Percentiles rank a stretch among this genome's conserved stretches.
These are phyloP conservation scores for Penicillium sp. DNA, from an alignment of 2,329 filamentous ascomycete species.

Conservation along the genomic window DNA sequence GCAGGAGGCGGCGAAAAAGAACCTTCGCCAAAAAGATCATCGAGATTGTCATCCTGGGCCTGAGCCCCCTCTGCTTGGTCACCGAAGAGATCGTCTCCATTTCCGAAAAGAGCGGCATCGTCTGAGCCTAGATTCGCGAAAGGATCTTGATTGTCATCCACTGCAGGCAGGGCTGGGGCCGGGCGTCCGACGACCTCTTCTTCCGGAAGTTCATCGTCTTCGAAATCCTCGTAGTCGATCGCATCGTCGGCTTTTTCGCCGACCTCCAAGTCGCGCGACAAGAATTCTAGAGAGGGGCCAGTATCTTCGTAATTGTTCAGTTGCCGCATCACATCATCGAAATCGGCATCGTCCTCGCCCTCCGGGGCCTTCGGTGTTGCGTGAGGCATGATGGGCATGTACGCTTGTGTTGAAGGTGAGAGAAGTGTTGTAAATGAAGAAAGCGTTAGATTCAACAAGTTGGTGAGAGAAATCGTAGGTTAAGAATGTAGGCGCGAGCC, in stretches of 20 bases:
- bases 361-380: constrained; percentile 34
- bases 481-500: constrained; percentile 7
- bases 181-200: constrained; percentile 36
- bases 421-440: neutral
- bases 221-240: constrained; percentile 85
- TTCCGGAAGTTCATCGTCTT: constrained; percentile 85
- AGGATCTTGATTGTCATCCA: constrained; percentile 56
- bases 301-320: constrained; percentile 41
- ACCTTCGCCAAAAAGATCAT: constrained; percentile 51
- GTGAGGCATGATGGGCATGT: constrained; percentile 38
- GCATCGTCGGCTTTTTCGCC: constrained; percentile 89
- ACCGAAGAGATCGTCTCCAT: constrained; percentile 28
- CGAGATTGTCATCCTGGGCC: constrained; percentile 42
- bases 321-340: constrained; percentile 44
- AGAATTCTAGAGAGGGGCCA: constrained; percentile 41
- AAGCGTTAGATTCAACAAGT: constrained; percentile 1
- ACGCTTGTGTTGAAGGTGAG: neutral
- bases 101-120: constrained; percentile 42
- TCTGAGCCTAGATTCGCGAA: constrained; percentile 33
- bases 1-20: constrained; percentile 36
- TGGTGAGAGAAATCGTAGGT: constrained; percentile 2
- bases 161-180: constrained; percentile 33
- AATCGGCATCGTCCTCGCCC: constrained; percentile 40
- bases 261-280: constrained; percentile 42
- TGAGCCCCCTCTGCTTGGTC: constrained; percentile 26